Percentiles rank a stretch among this genome's conserved stretches.
phyloP scores from a whole-genome alignment of 768 basidiomycete species.

The Naganishia vishniacii region DNA sequence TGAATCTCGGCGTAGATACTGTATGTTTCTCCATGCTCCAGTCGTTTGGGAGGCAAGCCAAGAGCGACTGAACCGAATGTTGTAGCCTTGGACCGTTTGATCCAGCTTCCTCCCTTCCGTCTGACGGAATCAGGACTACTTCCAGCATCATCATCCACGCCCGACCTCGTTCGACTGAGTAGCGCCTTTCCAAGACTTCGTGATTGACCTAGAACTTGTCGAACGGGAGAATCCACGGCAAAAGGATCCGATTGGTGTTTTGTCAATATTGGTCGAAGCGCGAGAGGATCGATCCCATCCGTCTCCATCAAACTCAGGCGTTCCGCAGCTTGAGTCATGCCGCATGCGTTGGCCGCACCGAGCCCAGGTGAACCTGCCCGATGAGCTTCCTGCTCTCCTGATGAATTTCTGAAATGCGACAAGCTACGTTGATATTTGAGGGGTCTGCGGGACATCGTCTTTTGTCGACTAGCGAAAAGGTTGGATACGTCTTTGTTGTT shows the following conservation, averaged over 20 bases:
- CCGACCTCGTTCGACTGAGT: slow-evolving; percentile 18
- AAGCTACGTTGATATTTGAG: slow-evolving; percentile 2
- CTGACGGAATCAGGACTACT: slow-evolving; percentile 22
- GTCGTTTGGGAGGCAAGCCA: background rate
- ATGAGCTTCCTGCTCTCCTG: background rate
- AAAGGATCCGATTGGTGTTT: background rate
- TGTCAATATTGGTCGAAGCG: background rate
- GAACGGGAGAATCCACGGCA: slow-evolving; percentile 18
- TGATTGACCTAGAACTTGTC: slow-evolving; percentile 23
- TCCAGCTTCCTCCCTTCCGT: slow-evolving; percentile 26
- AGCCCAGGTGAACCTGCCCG: slow-evolving; percentile 12
- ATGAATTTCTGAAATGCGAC: slow-evolving; percentile 10
- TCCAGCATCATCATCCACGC: slow-evolving; percentile 21
- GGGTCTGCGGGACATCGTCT: background rate
- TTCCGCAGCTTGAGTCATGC: slow-evolving; percentile 27
- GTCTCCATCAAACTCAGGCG: slow-evolving; percentile 20
- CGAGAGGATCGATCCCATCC: slow-evolving; percentile 11
- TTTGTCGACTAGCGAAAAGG: background rate
- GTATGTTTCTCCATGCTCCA: slow-evolving; percentile 6
- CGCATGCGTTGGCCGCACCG: slow-evolving; percentile 2
- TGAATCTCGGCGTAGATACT: slow-evolving; percentile 12
- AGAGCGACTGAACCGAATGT: slow-evolving; percentile 2
- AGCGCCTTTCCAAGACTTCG: slow-evolving; percentile 25
- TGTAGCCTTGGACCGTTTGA: slow-evolving; percentile 28
- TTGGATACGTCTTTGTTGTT: background rate